Conservation (phyloP, 1,284 basidiomycete genomes). For the Leccinum subrobustum region DNA sequence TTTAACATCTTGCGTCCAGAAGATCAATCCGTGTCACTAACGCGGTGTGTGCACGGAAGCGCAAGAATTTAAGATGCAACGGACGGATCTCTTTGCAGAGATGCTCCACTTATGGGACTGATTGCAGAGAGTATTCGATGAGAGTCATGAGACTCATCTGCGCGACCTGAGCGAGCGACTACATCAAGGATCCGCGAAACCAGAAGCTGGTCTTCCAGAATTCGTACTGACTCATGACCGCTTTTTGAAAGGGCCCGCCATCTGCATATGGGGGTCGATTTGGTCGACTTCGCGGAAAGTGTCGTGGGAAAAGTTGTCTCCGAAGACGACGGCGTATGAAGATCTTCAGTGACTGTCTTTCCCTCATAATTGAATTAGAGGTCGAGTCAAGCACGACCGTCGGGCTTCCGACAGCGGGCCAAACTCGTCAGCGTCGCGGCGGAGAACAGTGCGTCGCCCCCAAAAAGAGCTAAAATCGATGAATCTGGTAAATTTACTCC, state of each 20-base stretch:
- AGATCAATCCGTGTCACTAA: constrained; percentile 9
- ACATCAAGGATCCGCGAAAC: constrained; percentile 1
- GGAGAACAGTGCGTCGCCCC: not conserved
- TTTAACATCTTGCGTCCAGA: not conserved
- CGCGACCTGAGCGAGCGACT: not conserved
- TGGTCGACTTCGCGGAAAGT: constrained; percentile 9
- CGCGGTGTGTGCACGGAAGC: constrained; percentile 4
- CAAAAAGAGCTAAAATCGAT: constrained; percentile 4
- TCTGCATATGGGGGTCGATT: not conserved
- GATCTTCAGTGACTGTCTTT: constrained; percentile 1
- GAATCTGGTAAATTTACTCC: constrained; percentile 10
- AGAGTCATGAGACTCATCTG: too few species aligned
- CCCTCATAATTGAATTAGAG: constrained; percentile 7
- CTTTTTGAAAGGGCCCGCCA: not conserved
- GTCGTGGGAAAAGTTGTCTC: constrained; percentile 11
- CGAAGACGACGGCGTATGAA: constrained; percentile 14
- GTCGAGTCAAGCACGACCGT: not conserved
- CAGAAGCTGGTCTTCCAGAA: constrained; percentile 2
- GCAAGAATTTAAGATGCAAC: constrained; percentile 2
- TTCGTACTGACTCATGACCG: not conserved
- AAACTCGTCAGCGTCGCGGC: constrained; percentile 3
- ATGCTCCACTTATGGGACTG: constrained; percentile 1
- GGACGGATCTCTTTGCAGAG: constrained; percentile 18
- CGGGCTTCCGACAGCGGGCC: constrained; percentile 5
- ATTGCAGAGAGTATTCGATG: not conserved